phyloP scores from a whole-genome alignment of 1,139 yeast species.

The Arxiozyma slooffiae region DNA sequence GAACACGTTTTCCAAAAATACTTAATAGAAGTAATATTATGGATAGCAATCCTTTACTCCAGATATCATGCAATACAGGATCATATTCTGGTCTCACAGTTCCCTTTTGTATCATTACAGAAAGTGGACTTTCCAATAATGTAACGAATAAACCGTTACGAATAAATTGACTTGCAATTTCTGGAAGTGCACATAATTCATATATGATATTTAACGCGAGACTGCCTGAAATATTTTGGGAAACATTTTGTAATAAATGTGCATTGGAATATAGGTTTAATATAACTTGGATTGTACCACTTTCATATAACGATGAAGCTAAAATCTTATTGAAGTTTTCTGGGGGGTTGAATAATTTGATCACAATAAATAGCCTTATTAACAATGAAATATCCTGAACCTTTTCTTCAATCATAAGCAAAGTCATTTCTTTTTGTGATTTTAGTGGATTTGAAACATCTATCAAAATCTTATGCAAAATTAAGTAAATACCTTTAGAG shows the following conservation, averaged over 20 bases:
- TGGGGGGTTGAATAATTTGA: slow-evolving; percentile 45
- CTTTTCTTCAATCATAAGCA: slow-evolving; percentile 32
- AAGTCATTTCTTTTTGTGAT: slow-evolving; percentile 25
- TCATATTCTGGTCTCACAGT: slow-evolving; percentile 42
- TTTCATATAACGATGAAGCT: slow-evolving; percentile 45
- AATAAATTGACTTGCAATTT: slow-evolving; percentile 58
- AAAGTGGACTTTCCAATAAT: slow-evolving; percentile 65
- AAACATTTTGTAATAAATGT: slow-evolving; percentile 49
- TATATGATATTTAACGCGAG: slow-evolving; percentile 58
- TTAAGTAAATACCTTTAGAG: slow-evolving; percentile 46
- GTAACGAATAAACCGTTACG: slow-evolving; percentile 59
- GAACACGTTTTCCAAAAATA: slow-evolving; percentile 51
- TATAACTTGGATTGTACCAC: slow-evolving; percentile 54
- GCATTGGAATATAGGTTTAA: slow-evolving; percentile 61
- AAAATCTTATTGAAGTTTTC: slow-evolving; percentile 41
- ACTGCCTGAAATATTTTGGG: slow-evolving; percentile 65
- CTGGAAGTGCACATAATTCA: slow-evolving; percentile 55
- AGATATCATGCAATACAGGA: slow-evolving; percentile 56
- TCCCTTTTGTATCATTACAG: slow-evolving; percentile 58
- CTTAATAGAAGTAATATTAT: slow-evolving; percentile 51
- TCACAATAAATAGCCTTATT: slow-evolving; percentile 51
- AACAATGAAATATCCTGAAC: slow-evolving; percentile 59
- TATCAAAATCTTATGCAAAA: slow-evolving; percentile 50
- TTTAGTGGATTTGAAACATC: slow-evolving; percentile 35
- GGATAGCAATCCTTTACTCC: slow-evolving; percentile 77